phyloP scores from a whole-genome alignment of 805 yeast species.

The Metschnikowia kunwiensis region DNA sequence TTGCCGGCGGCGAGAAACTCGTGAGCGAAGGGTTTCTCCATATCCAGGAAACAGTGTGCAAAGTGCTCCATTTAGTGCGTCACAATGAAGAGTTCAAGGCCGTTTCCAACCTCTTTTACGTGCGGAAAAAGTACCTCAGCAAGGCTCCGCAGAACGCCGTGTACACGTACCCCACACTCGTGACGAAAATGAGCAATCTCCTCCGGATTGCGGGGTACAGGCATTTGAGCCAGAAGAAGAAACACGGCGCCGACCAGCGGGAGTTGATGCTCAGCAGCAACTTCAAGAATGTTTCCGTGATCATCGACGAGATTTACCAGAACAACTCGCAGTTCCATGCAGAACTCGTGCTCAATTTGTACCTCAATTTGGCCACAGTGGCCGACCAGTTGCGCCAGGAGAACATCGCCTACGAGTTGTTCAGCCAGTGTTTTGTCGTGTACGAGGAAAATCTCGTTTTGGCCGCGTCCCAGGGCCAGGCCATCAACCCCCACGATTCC shows the following conservation, averaged over 20 bases:
- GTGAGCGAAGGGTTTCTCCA: conserved; percentile 37
- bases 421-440: conserved; percentile 80
- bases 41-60: conserved; percentile 63
- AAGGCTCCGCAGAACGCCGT: conserved; percentile 55
- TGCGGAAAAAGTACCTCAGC: conserved; percentile 45
- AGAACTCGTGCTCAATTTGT: conserved; percentile 44
- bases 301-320: conserved; percentile 63
- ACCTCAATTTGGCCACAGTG: conserved; percentile 64
- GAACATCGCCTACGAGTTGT: conserved; percentile 81
- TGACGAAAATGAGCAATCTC: conserved; percentile 57
- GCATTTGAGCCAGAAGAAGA: conserved; percentile 24
- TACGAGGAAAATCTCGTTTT: conserved; percentile 61
- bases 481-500: conserved; percentile 35
- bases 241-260: conserved; percentile 25
- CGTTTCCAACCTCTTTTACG: conserved; percentile 32
- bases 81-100: conserved; percentile 41
- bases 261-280: conserved; percentile 41
- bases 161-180: conserved; percentile 74
- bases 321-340: conserved; percentile 31
- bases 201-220: conserved; percentile 46
- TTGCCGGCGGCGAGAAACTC: conserved; percentile 27
- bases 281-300: conserved; percentile 72
- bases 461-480: conserved; percentile 15
- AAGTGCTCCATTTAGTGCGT: conserved; percentile 62
- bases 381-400: conserved; percentile 76